Evolutionary conservation across 1,284 basidiomycete species (phyloP), one percentile per base, ranked within the genome.

Genomic region (Heterobasidion irregulare): DNA sequence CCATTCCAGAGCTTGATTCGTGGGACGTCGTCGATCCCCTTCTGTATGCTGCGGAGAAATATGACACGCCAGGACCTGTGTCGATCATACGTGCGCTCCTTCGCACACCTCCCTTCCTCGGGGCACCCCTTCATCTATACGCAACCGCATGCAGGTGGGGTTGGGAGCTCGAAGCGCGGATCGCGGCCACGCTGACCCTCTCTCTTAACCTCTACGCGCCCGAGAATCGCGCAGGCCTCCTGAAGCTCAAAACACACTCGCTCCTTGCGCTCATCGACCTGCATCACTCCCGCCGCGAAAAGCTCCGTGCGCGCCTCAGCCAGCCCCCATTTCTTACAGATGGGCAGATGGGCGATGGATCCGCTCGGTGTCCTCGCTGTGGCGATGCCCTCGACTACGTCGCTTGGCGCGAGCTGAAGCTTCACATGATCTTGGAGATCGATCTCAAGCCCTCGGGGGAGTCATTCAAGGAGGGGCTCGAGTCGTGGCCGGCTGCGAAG

Each of bases 351-450:
- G 67, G 69, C 1, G 66, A 73, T 26, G 65, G 72, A 50, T 75
- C 74, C 50, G 71, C 75, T 35, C 64, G 73, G 46, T 77, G 75
- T 53, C 70, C 75, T 32, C 64, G 73, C 48, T 85, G 83, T 64
- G 70, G 74, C 34, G 66, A 65, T 2, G 50, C 62, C 19, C 75
- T 81, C 49, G 77, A 80, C 59, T 82, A 84, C 63, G 73, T 76
- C 57, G 79, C 80, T 6, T 84, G 83, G 83, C 72, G 80, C 61
- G 79, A 83, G 63, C 72, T 85, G 56, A 83, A 83, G 64, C 72
- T 77, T 61, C 74, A 66, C 48, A 75, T 83, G 54, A 63, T 78
- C 8, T 60, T 72, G 54, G 83, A 83, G 71, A 78, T 84, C 69
- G 82, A 84, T 58, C 60, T 61, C 2, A 72, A 81, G 13, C 79